A percentile compares a stretch with the other conserved stretches of the same genome.
Evolutionary conservation across 2,329 filamentous ascomycete species (phyloP).

Genomic region (Penicillium sp.): DNA sequence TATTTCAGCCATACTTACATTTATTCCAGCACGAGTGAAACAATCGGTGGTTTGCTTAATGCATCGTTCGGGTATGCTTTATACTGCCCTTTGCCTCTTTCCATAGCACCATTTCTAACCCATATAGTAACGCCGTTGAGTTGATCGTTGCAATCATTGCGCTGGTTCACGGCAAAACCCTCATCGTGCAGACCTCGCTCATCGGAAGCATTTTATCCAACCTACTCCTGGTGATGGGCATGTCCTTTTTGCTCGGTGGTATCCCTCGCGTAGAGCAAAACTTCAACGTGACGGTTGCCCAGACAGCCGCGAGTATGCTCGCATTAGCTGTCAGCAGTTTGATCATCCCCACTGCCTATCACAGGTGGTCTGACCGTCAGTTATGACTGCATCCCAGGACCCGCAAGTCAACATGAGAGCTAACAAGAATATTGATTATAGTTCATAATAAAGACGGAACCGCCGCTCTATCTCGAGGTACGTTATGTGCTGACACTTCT

Average conservation of each 20-base stretch:
- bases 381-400: not conserved
- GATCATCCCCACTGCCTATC: constrained; percentile 87
- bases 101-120: not conserved
- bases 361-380: constrained; percentile 51
- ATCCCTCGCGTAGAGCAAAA: constrained; percentile 75
- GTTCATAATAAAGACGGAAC: constrained; percentile 5
- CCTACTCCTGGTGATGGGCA: constrained; percentile 81
- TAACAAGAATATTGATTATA: not conserved
- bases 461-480: constrained; percentile 34
- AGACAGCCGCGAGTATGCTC: constrained; percentile 79
- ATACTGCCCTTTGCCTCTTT: not conserved
- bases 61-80: constrained; percentile 69
- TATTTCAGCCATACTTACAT: not conserved
- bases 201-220: constrained; percentile 92
- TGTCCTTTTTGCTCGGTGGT: constrained; percentile 88
- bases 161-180: constrained; percentile 67
- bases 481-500: not conserved
- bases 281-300: constrained; percentile 90
- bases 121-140: constrained; percentile 72
- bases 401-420: not conserved
- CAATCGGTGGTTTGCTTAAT: constrained; percentile 82
- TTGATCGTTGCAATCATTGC: constrained; percentile 87
- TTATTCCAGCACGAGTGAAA: constrained; percentile 64
- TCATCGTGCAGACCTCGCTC: constrained; percentile 88
- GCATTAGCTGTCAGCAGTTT: constrained; percentile 75